phyloP scores from a whole-genome alignment of 2,329 filamentous ascomycete genomes.

The Pseudogymnoascus sp. region DNA sequence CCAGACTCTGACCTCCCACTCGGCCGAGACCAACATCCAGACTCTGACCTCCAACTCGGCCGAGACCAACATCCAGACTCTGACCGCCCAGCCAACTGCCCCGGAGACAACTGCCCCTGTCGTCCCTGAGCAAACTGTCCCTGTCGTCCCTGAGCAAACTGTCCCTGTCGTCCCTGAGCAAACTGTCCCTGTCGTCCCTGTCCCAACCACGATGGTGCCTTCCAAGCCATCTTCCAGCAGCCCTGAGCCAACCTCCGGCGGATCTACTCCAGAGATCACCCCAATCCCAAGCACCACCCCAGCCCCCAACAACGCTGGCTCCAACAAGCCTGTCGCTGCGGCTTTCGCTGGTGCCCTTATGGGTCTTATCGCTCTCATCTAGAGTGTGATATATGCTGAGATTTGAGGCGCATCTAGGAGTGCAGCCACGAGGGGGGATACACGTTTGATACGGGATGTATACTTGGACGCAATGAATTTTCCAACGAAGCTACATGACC shows the following conservation, averaged over 20 bases:
- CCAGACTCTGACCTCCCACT: conserved; percentile 17
- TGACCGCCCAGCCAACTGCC: neutral
- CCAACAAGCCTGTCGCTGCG: conserved; percentile 21
- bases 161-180: conserved; percentile 17
- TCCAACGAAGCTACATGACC: conserved; percentile 7
- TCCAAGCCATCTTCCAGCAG: neutral
- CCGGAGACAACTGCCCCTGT: conserved; percentile 11
- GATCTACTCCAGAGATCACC: conserved; percentile 1
- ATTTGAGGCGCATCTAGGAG: neutral
- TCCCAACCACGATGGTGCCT: conserved; percentile 21
- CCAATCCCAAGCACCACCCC: conserved; percentile 8
- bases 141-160: conserved; percentile 15
- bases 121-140: conserved; percentile 18
- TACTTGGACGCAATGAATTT: neutral
- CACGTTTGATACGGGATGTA: neutral
- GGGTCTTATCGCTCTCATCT: conserved; percentile 22
- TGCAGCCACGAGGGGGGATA: neutral
- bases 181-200: conserved; percentile 19
- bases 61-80: too few species aligned
- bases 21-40: neutral
- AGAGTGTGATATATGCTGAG: neutral
- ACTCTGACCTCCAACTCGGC: too few species aligned
- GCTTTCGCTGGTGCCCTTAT: conserved; percentile 23
- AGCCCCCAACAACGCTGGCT: conserved; percentile 18
- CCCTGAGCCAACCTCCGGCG: neutral